Base-by-base conservation (phyloP, 805 yeast genomes). In the Sugiyamaella mastotermitis region DNA sequence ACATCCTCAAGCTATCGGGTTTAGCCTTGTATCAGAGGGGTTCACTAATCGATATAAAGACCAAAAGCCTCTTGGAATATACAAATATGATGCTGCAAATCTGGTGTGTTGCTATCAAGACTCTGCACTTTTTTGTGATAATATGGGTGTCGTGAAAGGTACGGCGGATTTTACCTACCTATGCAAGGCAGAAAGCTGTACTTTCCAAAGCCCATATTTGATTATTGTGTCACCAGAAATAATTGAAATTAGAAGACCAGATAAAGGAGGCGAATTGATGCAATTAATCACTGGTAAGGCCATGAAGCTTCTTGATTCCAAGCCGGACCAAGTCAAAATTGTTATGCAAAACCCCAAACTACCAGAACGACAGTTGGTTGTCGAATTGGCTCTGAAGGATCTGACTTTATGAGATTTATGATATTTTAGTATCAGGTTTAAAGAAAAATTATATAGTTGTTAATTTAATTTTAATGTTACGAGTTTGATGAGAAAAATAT, bases 251-350 rank as follows among this genome's bases (percentile, higher is more conserved):
- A 76, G 87, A 64, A 69, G 76, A 24, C 62, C 80, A 18, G 63
- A 55, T 31, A 69, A 71, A 31, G 71, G 43, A 3, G 58, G 61
- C 5, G 55, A 56, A 25, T 48, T 66, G 16, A 71, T 70, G 24
- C 94, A 85, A 55, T 80, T 83, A 3, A 68, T 85, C 28, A 71
- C 78, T 3, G 90, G 90, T 16, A 80, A 78, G 53, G 83, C 76
- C 48, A 72, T 84, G 22, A 49, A 58, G 17, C 51, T 69, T 16
- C 39, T 74, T n/a, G 71, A 66, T 37, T 58, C 58, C 3, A 54
- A 49, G 8, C 62, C 56, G 11, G 65, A 64, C 15, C 53, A 67
- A 33, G 58, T 71, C 13, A 59, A 61, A 17, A 48, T 76, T 3
- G 55, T 63, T 0, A 55, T 82, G 65, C 80, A 84, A 14, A 86